Evolutionary conservation across 805 yeast genomes (phyloP), one percentile per base, ranked within the genome.

Genomic region (Pachysolen tannophilus): DNA sequence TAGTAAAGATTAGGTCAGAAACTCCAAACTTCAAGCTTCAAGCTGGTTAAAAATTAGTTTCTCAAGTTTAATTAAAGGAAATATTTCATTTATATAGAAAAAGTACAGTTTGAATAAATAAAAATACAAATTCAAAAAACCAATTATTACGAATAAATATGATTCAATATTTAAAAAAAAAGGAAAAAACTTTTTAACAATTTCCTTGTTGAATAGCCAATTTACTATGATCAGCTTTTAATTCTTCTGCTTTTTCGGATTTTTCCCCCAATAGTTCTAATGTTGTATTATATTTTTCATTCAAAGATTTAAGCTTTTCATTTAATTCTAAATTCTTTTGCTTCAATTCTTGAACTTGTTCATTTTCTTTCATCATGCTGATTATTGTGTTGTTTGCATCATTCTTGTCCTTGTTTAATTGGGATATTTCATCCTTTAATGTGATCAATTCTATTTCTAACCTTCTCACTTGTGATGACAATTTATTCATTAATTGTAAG

Each of bases 261-360:
- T 87, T 87, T 51, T 88, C 96, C 5, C 95, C 95, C 11, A 90
- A 64, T 38, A 83, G 52, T 45, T 77, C 82, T 30, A 87, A 58
- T 32, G 83, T 70, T 5, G 80, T 72, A 37, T 69, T 66, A 6
- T 55, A 48, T 35, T 60, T 58, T 15, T 54, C 48, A 13, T 62
- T 65, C 30, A 75, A 40, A 17, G 58, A 63, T 0, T 50, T 52
- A 0, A 73, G 50, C 20, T 49, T 44, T 7, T 39, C 33, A 14
- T 54, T 47, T 19, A 70, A 49, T 5, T 47, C 47, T 1, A 45
- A 53, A 28, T 60, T 48, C 36, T 63, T 63, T 26, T 38, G 39
- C 50, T 65, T 47, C 13, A 61, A 46, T 4, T 36, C 41, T 10
- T 50, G 44, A 3, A 69, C 61, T 31, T 63, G 58, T 27, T 75